Base-by-base conservation (phyloP, 768 basidiomycete genomes). In the Trametes cingulata region DNA sequence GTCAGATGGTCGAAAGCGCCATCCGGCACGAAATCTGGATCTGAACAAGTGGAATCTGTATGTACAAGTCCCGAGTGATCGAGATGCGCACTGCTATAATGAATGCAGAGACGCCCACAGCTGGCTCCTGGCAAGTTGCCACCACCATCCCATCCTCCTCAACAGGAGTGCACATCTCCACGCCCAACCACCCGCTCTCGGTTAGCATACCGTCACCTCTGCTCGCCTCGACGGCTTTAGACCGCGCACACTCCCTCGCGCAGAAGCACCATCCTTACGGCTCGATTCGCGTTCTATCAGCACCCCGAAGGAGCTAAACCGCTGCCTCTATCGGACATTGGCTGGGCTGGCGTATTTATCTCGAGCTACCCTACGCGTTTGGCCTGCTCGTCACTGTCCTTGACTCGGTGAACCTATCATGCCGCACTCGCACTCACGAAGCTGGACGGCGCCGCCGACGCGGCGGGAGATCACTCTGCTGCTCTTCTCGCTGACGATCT, bases 381-480 rank as follows among this genome's bases (percentile, higher is more conserved):
- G n/a, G n/a, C 48, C 29, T 27, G 50, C 36, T 17, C 46, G 9
- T 33, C 17, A 40, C 40, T 25, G 19, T 12, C 17, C 19, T 19
- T 7, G 29, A 22, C 33, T 14, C 50, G 14, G 41, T 27, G 24
- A 35, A 43, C 50, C 22, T 13, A 36, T 29, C 33, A 87, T 86
- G 85, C 66, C 69, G 22, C 67, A 63, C 33, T 62, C 56, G 48
- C 67, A 63, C 33, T 62, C 56, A 45, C 62, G 74, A 42, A 61
- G 77, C 57, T 90, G 88, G 87, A 72, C 76, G 42, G 78, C 83
- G 2, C 82, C 85, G 52, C 91, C 88, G 12, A 88, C 82, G 48
- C 82, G 87, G 64, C 84, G 92, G 63, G 93, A 95, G 73, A 65
- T 88, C 33, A 78, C 84, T 10, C 81, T 95, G 65, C 67, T 90